Base-by-base conservation (phyloP, 2,329 filamentous ascomycete genomes). In the Colletotrichum sp. region DNA sequence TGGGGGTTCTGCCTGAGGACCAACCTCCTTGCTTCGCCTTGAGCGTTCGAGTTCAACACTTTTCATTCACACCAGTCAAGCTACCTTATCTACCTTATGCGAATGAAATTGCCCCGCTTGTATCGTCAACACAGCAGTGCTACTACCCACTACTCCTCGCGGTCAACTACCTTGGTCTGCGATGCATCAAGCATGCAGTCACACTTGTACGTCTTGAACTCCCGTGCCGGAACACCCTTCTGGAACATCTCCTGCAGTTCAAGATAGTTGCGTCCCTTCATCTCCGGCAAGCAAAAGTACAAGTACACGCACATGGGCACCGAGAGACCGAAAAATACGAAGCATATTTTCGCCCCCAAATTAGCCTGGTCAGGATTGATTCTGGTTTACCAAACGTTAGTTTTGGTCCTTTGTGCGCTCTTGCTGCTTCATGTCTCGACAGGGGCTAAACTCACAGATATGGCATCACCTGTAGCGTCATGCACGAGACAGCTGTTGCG, bases 301-400 rank as follows among this genome's bases (percentile, higher is more conserved):
- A 75, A 54, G 47, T 64, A 72, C 12, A 31, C 63, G 38, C 79
- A 79, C 54, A 79, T 79, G 33, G 78, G 79, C 27, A 79, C 65
- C 24, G 80, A 81, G 8, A 75, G 65, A n/a, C 72, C 80, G 55
- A 80, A 81, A 76, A 79, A 81, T 34, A 82, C 73, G 69, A 82
- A 82, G 55, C 77, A 78, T 27, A 83, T 79, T 68, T 81, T 82
- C 27, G 78, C 79, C 5, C 80, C 80, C 29, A 82, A 77, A 66
- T 82, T 81, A 21, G 81, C 80, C 61, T 81, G 72, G n/a, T 77
- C 78, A 4, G 78, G 75, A 58, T 80, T 79, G 55, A 82, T 47
- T 21, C 43, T 47, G 43, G n/a, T 47, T 47, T 47, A 47, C n/a
- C n/a, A 21, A n/a, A 21, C n/a, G 43, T 47, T 47, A 47, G 6